Conservation (phyloP, 805 yeast species). For the Myxozyma sirexii region DNA sequence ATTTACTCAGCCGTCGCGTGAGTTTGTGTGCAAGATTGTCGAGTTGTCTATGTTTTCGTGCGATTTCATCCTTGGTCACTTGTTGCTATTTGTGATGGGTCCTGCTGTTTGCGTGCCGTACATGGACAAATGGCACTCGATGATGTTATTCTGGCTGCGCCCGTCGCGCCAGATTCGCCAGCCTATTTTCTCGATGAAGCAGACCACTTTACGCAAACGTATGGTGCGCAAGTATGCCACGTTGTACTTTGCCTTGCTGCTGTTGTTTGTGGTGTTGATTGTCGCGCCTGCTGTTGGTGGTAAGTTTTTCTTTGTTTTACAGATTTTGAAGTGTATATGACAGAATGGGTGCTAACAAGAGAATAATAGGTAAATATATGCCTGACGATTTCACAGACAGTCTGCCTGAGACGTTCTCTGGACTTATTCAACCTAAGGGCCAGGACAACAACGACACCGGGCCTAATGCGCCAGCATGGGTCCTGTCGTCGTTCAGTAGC, state of each 20-base stretch:
- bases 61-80: constrained; percentile 91
- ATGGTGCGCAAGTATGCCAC: constrained; percentile 93
- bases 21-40: constrained; percentile 87
- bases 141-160: constrained; percentile 97
- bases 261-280: constrained; percentile 72
- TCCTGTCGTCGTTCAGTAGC: constrained; percentile 45
- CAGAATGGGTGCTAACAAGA: background rate
- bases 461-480: constrained; percentile 49
- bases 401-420: constrained; percentile 43
- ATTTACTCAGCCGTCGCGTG: constrained; percentile 94
- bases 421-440: constrained; percentile 89
- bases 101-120: constrained; percentile 85
- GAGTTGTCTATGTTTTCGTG: constrained; percentile 96
- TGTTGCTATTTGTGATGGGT: constrained; percentile 81
- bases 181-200: constrained; percentile 95
- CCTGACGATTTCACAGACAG: constrained; percentile 43
- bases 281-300: constrained; percentile 92
- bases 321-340: background rate
- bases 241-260: constrained; percentile 70
- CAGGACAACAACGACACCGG: constrained; percentile 85
- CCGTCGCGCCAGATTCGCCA: constrained; percentile 97
- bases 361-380: constrained; percentile 26
- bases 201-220: constrained; percentile 93
- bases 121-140: constrained; percentile 96
- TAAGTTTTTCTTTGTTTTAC: constrained; percentile 37